phyloP scores from a whole-genome alignment of 2,329 filamentous ascomycete genomes.

The Venturiaceae sp. region DNA sequence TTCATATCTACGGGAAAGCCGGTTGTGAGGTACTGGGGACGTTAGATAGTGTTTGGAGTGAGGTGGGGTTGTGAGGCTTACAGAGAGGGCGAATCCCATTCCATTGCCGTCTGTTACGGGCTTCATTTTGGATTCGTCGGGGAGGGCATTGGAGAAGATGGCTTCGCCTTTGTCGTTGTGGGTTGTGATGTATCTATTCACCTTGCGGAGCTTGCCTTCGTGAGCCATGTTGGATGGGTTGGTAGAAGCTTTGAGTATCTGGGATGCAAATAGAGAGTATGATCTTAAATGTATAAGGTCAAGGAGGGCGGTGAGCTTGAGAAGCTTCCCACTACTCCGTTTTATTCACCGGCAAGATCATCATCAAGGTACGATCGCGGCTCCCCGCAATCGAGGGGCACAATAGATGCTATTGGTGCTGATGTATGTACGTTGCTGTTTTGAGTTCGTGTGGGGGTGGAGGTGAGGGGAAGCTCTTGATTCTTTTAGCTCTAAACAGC shows the following conservation, averaged over 20 bases:
- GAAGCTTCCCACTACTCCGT: too few relatives aligned
- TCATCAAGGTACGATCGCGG: neutral
- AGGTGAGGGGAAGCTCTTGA: neutral
- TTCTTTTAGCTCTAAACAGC: too few relatives aligned
- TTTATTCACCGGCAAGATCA: neutral
- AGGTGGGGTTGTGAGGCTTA: slow-evolving; percentile 20
- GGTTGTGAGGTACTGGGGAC: slow-evolving; percentile 33
- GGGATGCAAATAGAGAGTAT: too few relatives aligned
- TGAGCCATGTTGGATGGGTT: slow-evolving; percentile 7
- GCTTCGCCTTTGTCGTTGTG: slow-evolving; percentile 25
- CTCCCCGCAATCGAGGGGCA: neutral
- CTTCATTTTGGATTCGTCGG: slow-evolving; percentile 24
- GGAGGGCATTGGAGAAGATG: slow-evolving; percentile 24
- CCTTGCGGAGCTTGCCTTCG: slow-evolving; percentile 6
- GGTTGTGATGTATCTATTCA: slow-evolving; percentile 24
- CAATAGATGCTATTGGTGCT: neutral
- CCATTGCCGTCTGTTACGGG: slow-evolving; percentile 1
- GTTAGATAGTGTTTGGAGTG: neutral
- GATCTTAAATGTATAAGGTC: too few relatives aligned
- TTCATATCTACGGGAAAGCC: slow-evolving; percentile 37
- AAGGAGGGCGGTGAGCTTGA: neutral
- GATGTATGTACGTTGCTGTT: too few relatives aligned
- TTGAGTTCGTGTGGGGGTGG: too few relatives aligned
- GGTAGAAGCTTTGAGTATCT: too few relatives aligned
- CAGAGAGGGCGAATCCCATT: neutral